These are phyloP conservation scores for Coccomyxa sp. DNA, from an alignment of 139 green algal species.

Conservation along the genomic window DNA sequence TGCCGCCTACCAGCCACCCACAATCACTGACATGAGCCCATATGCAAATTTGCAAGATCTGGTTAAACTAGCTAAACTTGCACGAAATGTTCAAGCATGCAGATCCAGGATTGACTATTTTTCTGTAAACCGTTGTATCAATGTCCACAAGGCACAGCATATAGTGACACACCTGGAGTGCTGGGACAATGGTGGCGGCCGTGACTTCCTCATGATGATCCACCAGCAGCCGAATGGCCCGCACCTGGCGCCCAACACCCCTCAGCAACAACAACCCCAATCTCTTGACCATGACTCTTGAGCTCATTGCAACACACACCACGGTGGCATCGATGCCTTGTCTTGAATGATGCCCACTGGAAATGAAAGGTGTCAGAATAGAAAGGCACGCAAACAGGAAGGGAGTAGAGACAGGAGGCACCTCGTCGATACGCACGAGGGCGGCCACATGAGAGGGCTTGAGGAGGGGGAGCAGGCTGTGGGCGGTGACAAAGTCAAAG, in stretches of 20 bases:
- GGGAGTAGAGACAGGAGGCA: neutral
- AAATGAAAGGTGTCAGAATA: neutral
- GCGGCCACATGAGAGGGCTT: conserved; percentile 15
- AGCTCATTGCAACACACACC: too few relatives aligned
- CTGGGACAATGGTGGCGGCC: conserved; percentile 40
- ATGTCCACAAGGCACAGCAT: too few relatives aligned
- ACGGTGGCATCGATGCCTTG: too few relatives aligned
- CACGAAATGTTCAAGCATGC: too few relatives aligned
- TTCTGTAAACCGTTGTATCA: too few relatives aligned
- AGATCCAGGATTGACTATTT: too few relatives aligned
- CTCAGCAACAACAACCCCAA: neutral
- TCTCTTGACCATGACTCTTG: too few relatives aligned
- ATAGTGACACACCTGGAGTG: conserved; percentile 34
- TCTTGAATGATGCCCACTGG: too few relatives aligned
- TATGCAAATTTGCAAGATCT: too few relatives aligned
- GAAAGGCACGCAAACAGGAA: neutral
- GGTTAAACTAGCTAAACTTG: too few relatives aligned
- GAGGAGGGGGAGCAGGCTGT: conserved; percentile 37
- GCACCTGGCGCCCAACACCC: neutral
- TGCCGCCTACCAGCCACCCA: conserved; percentile 4
- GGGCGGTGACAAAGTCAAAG: conserved; percentile 67
- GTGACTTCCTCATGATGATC: conserved; percentile 44
- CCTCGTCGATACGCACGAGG: conserved; percentile 64
- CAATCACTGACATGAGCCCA: too few relatives aligned
- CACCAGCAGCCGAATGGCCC: conserved; percentile 52